Evolutionary conservation across 129 eudicot genomes (phyloP), one percentile per base, ranked within the genome.

Genomic region (Oenanthe sinensis): DNA sequence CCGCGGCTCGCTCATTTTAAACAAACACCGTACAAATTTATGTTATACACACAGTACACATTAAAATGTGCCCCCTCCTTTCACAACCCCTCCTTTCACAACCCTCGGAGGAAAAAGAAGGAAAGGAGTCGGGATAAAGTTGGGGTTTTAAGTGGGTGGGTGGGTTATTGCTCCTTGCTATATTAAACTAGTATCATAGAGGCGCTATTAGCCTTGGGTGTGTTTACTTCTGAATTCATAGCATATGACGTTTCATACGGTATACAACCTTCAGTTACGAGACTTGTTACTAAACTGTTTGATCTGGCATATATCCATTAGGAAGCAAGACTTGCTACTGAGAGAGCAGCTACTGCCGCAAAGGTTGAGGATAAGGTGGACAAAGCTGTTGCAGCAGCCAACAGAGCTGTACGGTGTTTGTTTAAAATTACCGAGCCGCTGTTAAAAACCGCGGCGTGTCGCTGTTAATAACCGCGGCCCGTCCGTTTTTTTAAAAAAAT

Each of bases 301-400:
- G 33, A 40, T 72, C 12, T 74, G 28, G n/a, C 19, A 6, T 74
- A 58, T 50, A 69, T 74, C 65, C 46, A 52, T 74, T 77, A 91
- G 97, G 91, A 91, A 85, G 91, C 97, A 81, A 78, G 87, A 68
- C 75, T 80, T 49, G 85, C 86, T 63, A 87, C 97, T 65, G 90
- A 84, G 84, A 91, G 83, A 87, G 93, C 97, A 49, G 69, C 75
- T 73, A 58, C 40, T 33, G 75, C 89, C 6, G 78, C 85, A 22
- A 82, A 82, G 58, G 79, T 81, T 43, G 90, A 87, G 30, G 93
- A 87, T 78, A 87, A 91, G 75, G 93, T 87, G 74, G 87, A 87
- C 78, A 80, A 85, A 81, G 90, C 93, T 33, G 91, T 89, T 30
- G 80, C 90, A n/a, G 91, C 89, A 20, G 97, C 97, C 76, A 91